These are phyloP conservation scores for Crithidia bombi DNA, from an alignment of 208 protist genomes.

Conservation along the genomic window DNA sequence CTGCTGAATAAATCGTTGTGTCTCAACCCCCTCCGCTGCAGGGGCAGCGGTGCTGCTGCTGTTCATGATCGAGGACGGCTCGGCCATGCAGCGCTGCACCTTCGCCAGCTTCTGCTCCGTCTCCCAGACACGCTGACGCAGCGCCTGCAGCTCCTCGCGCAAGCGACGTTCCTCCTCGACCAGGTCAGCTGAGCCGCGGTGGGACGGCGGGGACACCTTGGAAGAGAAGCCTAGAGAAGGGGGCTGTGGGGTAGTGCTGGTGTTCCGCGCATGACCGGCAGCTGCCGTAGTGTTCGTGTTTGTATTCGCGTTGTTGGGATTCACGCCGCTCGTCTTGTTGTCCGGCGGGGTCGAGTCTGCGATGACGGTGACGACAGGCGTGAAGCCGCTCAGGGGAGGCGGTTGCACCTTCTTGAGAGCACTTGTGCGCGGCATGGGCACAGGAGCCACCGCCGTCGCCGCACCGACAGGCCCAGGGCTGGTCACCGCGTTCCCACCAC, in stretches of 20 bases:
- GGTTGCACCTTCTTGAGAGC: slow-evolving; percentile 6
- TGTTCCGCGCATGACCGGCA: not conserved
- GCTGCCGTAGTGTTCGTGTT: not conserved
- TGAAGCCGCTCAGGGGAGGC: slow-evolving; percentile 16
- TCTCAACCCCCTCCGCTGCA: not conserved
- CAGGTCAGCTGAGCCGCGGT: not conserved
- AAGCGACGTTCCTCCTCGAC: slow-evolving; percentile 12
- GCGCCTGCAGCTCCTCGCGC: slow-evolving; percentile 9
- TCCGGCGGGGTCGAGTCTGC: not conserved
- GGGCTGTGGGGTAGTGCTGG: slow-evolving; percentile 9
- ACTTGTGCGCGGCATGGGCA: too few relatives aligned
- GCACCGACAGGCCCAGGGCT: not conserved
- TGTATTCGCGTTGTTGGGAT: not conserved
- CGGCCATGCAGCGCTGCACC: slow-evolving; percentile 7
- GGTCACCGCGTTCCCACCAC: not conserved
- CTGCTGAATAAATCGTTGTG: not conserved
- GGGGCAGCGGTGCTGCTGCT: not conserved
- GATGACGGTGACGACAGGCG: not conserved
- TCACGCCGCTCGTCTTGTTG: slow-evolving; percentile 2
- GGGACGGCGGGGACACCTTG: slow-evolving; percentile 6
- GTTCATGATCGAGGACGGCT: slow-evolving; percentile 2
- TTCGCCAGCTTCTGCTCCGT: slow-evolving; percentile 7
- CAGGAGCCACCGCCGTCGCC: not conserved
- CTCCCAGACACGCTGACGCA: slow-evolving; percentile 8
- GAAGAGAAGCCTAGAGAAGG: slow-evolving; percentile 10